These are phyloP conservation scores for Xylaria bambusicola DNA, from an alignment of 495 filamentous ascomycete genomes.

Conservation along the genomic window DNA sequence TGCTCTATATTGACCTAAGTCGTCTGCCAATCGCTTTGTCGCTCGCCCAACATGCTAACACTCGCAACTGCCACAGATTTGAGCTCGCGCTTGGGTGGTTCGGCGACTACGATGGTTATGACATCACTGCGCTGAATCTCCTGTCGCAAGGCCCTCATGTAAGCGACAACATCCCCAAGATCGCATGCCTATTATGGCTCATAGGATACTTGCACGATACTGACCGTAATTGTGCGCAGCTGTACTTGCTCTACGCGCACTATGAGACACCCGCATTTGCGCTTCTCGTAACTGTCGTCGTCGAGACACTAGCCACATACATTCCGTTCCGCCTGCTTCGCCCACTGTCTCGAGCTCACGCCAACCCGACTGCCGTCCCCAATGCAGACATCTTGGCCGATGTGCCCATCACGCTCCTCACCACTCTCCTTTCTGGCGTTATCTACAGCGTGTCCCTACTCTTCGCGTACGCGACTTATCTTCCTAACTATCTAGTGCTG, in stretches of 20 bases:
- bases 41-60: neutral
- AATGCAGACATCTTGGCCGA: constrained; percentile 74
- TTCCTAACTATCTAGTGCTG: constrained; percentile 65
- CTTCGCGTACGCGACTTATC: constrained; percentile 61
- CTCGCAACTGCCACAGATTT: constrained; percentile 41
- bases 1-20: neutral
- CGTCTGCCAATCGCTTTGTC: neutral
- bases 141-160: constrained; percentile 71
- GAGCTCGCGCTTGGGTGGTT: constrained; percentile 73
- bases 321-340: constrained; percentile 73
- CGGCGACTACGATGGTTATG: constrained; percentile 69
- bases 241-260: constrained; percentile 71
- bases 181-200: neutral
- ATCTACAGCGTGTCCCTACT: constrained; percentile 70
- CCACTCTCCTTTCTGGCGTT: constrained; percentile 63
- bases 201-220: neutral
- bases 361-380: constrained; percentile 56
- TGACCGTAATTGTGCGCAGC: constrained; percentile 31
- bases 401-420: constrained; percentile 59
- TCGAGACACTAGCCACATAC: constrained; percentile 66
- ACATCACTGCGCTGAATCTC: constrained; percentile 66
- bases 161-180: constrained; percentile 28
- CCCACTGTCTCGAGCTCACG: constrained; percentile 61
- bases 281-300: constrained; percentile 55
- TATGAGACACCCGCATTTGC: constrained; percentile 65